Conservation (phyloP, 2,329 filamentous ascomycete genomes). For the Neurospora sp. region DNA sequence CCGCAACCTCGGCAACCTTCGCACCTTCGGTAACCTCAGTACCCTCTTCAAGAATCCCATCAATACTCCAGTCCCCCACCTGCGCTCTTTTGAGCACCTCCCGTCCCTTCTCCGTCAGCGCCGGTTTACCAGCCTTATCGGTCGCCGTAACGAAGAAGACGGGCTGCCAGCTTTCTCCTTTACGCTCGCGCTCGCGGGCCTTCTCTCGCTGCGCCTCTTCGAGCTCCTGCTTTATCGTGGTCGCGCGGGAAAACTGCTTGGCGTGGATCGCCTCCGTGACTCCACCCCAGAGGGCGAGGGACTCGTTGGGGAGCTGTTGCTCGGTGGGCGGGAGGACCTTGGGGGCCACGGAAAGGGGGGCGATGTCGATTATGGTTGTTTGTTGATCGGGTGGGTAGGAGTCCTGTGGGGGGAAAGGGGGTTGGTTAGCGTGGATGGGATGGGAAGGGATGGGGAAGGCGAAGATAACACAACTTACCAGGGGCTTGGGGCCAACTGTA, state of each 20-base stretch:
- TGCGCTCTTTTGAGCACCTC: conserved; percentile 18
- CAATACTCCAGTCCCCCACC: conserved; percentile 19
- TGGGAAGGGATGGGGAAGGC: background rate
- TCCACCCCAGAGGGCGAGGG: conserved; percentile 73
- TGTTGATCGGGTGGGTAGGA: conserved; percentile 48
- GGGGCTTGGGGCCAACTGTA: conserved; percentile 47
- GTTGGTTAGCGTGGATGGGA: background rate
- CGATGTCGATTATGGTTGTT: conserved; percentile 75
- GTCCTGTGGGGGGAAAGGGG: conserved; percentile 21
- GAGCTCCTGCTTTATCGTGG: conserved; percentile 77
- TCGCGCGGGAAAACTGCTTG: conserved; percentile 79
- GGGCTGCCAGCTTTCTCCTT: conserved; percentile 66
- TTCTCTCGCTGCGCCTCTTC: conserved; percentile 84
- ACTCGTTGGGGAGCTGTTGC: conserved; percentile 80
- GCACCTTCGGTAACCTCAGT: background rate
- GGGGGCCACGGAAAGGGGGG: conserved; percentile 67
- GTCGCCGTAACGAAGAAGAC: conserved; percentile 57
- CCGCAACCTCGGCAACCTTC: background rate
- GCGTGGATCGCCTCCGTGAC: conserved; percentile 78
- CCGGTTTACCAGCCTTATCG: conserved; percentile 18
- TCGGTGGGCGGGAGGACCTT: conserved; percentile 73
- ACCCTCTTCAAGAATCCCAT: conserved; percentile 15
- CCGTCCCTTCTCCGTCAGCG: conserved; percentile 18
- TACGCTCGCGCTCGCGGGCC: conserved; percentile 67
- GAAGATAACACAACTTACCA: conserved; percentile 39